phyloP scores from a whole-genome alignment of 176 grass and related monocot genomes.

The Chrysopogon serrulatus region DNA sequence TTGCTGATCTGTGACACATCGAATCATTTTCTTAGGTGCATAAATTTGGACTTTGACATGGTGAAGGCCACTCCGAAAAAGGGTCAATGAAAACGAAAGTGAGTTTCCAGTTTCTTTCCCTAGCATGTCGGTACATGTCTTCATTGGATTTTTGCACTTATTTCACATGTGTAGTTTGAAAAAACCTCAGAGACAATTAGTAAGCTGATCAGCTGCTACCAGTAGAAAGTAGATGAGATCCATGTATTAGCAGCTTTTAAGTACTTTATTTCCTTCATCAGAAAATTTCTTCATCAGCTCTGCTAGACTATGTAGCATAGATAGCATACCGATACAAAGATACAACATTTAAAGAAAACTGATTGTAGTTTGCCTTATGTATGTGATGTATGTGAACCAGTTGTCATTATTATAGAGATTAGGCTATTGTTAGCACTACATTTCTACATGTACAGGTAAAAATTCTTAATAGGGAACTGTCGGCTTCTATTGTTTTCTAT shows the following conservation, averaged over 20 bases:
- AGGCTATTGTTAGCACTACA: too few relatives aligned
- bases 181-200: conserved; percentile 63
- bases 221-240: conserved; percentile 82
- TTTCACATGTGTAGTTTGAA: conserved; percentile 49
- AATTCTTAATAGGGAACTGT: too few relatives aligned
- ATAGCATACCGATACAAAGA: too few relatives aligned
- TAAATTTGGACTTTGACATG: conserved; percentile 88
- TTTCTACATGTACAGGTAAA: too few relatives aligned
- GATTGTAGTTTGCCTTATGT: too few relatives aligned
- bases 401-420: too few relatives aligned
- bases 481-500: too few relatives aligned
- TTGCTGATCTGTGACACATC: conserved; percentile 72
- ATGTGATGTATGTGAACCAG: too few relatives aligned
- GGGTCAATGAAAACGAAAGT: conserved; percentile 81
- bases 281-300: not conserved
- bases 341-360: too few relatives aligned
- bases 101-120: too few relatives aligned
- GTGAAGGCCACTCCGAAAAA: conserved; percentile 96
- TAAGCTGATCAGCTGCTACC: conserved; percentile 59
- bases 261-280: conserved; percentile 21
- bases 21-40: conserved; percentile 85
- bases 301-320: not conserved
- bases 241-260: conserved; percentile 60
- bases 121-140: not conserved
- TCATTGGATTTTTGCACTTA: not conserved